phyloP scores from a whole-genome alignment of 768 basidiomycete species.

The Tremella yokohamensis region DNA sequence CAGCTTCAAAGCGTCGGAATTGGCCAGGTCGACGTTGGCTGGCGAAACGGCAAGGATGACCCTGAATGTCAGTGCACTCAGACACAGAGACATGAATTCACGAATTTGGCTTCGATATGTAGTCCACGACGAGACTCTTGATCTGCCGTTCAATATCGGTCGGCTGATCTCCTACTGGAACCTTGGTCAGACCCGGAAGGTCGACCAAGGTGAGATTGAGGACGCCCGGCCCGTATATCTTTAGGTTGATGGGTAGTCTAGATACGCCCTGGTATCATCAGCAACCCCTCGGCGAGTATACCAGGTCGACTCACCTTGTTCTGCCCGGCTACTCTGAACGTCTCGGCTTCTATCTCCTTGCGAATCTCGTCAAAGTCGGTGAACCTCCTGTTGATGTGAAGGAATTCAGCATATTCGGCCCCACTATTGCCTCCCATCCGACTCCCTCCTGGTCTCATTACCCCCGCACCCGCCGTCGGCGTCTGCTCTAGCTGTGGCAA shows the following conservation, averaged over 20 bases:
- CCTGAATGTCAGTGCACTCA: conserved; percentile 52
- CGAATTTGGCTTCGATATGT: conserved; percentile 96
- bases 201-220: conserved; percentile 94
- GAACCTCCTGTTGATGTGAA: conserved; percentile 92
- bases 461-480: conserved; percentile 31
- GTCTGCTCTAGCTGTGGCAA: conserved; percentile 25
- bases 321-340: conserved; percentile 92
- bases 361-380: conserved; percentile 94
- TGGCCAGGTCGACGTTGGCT: conserved; percentile 97
- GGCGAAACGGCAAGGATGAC: conserved; percentile 96
- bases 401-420: conserved; percentile 92
- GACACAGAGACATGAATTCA: conserved; percentile 49
- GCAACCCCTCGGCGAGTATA: neutral
- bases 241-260: conserved; percentile 88
- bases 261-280: conserved; percentile 67
- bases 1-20: conserved; percentile 95
- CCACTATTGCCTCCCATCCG: conserved; percentile 31
- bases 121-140: conserved; percentile 86
- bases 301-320: conserved; percentile 62
- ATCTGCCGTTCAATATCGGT: conserved; percentile 98
- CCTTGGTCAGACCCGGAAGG: conserved; percentile 90
- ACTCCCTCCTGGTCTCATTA: conserved; percentile 39
- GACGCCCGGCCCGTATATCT: conserved; percentile 93
- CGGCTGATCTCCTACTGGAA: conserved; percentile 72
- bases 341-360: conserved; percentile 96